Conservation (phyloP, 768 basidiomycete species). For the Collybia mongolica region DNA sequence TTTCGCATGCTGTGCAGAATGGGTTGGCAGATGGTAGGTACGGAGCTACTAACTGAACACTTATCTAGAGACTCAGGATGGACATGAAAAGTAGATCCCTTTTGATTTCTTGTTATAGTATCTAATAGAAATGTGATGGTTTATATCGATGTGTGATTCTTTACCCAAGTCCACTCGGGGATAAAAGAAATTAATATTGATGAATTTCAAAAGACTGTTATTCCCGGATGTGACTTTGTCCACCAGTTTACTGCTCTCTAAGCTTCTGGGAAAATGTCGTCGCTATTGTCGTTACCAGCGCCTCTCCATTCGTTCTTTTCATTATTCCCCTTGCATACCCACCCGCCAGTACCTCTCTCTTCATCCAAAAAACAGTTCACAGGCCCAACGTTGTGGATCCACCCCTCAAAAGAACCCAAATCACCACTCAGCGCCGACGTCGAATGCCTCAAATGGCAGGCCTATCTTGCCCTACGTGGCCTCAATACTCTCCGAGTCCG, state of each 20-base stretch:
- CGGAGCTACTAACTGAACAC: slow-evolving; percentile 9
- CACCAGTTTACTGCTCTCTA: no score
- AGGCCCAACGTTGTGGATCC: slow-evolving; percentile 64
- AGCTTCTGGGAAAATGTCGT: no score
- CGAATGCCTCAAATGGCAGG: slow-evolving; percentile 90
- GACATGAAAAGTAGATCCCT: no score
- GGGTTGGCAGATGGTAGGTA: not conserved
- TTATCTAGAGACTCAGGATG: no score
- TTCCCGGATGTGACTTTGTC: no score
- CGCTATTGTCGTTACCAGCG: slow-evolving; percentile 5
- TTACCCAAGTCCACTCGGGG: no score
- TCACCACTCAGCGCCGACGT: slow-evolving; percentile 69
- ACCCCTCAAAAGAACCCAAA: slow-evolving; percentile 28
- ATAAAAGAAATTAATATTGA: no score
- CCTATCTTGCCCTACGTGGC: slow-evolving; percentile 71
- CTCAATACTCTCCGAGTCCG: slow-evolving; percentile 51
- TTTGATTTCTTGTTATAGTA: no score
- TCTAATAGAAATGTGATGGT: no score
- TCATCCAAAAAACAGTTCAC: slow-evolving; percentile 19
- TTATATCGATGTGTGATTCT: no score
- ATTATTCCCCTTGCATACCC: slow-evolving; percentile 57
- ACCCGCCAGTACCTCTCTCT: slow-evolving; percentile 37
- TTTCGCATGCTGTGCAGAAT: not conserved
- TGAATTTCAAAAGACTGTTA: no score
- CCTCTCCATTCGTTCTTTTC: slow-evolving; percentile 46